Percentiles rank a stretch among this genome's conserved stretches.
phyloP scores from a whole-genome alignment of 108 stramenopile genomes.

The Seminavis robusta region DNA sequence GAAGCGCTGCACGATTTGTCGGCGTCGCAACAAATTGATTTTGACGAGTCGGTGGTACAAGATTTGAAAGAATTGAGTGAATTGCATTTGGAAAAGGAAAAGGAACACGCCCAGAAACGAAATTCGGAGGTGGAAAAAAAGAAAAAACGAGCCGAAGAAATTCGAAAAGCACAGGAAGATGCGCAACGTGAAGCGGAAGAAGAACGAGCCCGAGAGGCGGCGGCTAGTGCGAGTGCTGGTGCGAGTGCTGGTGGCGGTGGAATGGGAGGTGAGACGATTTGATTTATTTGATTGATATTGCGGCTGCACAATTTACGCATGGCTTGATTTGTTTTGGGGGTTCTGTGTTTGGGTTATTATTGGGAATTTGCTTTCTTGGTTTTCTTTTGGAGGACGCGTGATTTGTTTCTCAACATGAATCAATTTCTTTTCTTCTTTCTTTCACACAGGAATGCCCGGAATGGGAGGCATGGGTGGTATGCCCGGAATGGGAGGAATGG shows the following conservation, averaged over 20 bases:
- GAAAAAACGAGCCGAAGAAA: slow-evolving; percentile 75
- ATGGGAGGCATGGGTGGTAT: slow-evolving; percentile 38
- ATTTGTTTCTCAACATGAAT: too few species aligned
- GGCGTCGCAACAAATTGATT: slow-evolving; percentile 83
- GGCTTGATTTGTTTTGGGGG: too few species aligned
- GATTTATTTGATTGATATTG: too few species aligned
- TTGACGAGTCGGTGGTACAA: slow-evolving; percentile 74
- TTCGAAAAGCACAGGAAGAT: slow-evolving; percentile 22
- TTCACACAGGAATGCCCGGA: slow-evolving; percentile 29
- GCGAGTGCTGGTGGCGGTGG: slow-evolving; percentile 52
- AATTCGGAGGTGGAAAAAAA: slow-evolving; percentile 69
- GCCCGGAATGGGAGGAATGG: slow-evolving; percentile 63
- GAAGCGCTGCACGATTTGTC: slow-evolving; percentile 47
- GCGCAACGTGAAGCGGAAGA: slow-evolving; percentile 18
- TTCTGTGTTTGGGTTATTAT: too few species aligned
- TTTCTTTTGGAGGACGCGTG: too few species aligned
- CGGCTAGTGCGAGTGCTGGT: slow-evolving; percentile 42
- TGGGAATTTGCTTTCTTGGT: too few species aligned
- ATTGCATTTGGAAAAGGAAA: slow-evolving; percentile 65
- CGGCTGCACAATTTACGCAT: too few species aligned
- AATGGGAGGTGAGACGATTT: too few species aligned
- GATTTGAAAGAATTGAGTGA: slow-evolving; percentile 71
- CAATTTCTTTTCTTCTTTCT: too few species aligned
- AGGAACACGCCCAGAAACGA: slow-evolving; percentile 45
- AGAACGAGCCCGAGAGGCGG: slow-evolving; percentile 13